Base-by-base conservation (phyloP, 179 eudicot genomes). In the Beta corolliflora region DNA sequence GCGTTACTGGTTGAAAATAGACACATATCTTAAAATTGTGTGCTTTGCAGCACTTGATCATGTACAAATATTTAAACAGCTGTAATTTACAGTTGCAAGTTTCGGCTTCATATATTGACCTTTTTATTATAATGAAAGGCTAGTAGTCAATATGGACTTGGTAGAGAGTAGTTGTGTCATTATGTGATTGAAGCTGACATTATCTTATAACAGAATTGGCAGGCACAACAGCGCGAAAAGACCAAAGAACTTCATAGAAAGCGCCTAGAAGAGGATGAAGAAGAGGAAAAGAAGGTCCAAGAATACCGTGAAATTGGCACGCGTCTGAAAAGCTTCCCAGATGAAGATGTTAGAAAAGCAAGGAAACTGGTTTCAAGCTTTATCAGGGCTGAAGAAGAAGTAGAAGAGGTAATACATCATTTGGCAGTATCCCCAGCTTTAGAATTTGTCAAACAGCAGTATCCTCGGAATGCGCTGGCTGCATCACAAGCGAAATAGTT, bases 351-450 rank as follows among this genome's bases (percentile, higher is more conserved):
- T 77, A 81, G 59, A 65, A 88, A 88, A 81, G 99, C 97, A 75
- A 91, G 88, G 85, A 88, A 41, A 84, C 80, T 96, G 88, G 97
- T 96, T 67, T 82, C 99, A 7, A 92, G 95, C 88, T 94, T 96
- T 76, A 90, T 96, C 61, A 87, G 79, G 85, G 89, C 99, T 52
- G 99, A 92, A 85, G 99, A 96, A 87, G 99, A 96, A 91, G 89
- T 96, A 36, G 99, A 96, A 91, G 97, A 92, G 98, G 99, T 96
- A 88, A 79, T 71, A 52, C 66, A 75, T 59, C 36, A 64, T 3
- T 5, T 9, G 10, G 41, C 44, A 11, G 9, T 60, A 23, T 4
- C 19, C 23, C 21, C 64, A 21, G 31, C 23, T 21, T 61, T 61
- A 21, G 10, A 61, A 61, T 12, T 10, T 61, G 14, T 36, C 31